Conservation (phyloP, 2,329 filamentous ascomycete species). For the Chaetomiaceae sp. region DNA sequence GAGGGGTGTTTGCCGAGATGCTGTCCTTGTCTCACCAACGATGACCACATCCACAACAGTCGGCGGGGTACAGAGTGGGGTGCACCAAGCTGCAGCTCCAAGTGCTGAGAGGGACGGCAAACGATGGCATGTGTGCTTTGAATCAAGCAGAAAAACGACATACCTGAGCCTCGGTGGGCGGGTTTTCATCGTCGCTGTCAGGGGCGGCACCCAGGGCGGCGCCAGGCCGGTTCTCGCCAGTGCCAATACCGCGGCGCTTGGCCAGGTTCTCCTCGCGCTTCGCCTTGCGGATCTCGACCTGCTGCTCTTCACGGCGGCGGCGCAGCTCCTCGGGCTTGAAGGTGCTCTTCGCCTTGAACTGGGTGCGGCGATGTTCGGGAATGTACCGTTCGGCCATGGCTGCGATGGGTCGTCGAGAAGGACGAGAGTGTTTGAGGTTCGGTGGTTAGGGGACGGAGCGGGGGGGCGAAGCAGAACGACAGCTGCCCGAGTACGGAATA, state of each 20-base stretch:
- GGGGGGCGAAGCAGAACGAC: slow-evolving; percentile 8
- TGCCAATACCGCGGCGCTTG: slow-evolving; percentile 91
- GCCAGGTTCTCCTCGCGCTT: slow-evolving; percentile 99
- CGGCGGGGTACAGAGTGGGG: slow-evolving; percentile 27
- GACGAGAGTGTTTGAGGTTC: slow-evolving; percentile 7
- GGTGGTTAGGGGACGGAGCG: slow-evolving; percentile 1
- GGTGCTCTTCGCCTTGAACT: slow-evolving; percentile 99
- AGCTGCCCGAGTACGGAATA: slow-evolving; percentile 3
- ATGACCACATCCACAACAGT: slow-evolving; percentile 13
- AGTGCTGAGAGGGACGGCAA: slow-evolving; percentile 3
- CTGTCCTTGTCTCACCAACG: slow-evolving; percentile 7
- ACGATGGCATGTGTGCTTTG: not conserved
- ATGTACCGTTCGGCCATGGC: slow-evolving; percentile 99
- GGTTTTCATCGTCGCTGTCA: slow-evolving; percentile 96
- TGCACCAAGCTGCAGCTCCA: slow-evolving; percentile 12
- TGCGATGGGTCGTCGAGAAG: slow-evolving; percentile 32
- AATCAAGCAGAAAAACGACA: slow-evolving; percentile 24
- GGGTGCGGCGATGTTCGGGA: slow-evolving; percentile 96
- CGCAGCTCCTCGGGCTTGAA: slow-evolving; percentile 99
- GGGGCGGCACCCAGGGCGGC: slow-evolving; percentile 81
- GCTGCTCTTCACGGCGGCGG: slow-evolving; percentile 96
- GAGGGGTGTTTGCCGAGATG: slow-evolving; percentile 10
- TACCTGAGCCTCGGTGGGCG: slow-evolving; percentile 95
- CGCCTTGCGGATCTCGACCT: slow-evolving; percentile 97
- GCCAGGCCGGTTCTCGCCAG: slow-evolving; percentile 72